phyloP scores from a whole-genome alignment of 1,284 basidiomycete species.

The Athelia sp. region DNA sequence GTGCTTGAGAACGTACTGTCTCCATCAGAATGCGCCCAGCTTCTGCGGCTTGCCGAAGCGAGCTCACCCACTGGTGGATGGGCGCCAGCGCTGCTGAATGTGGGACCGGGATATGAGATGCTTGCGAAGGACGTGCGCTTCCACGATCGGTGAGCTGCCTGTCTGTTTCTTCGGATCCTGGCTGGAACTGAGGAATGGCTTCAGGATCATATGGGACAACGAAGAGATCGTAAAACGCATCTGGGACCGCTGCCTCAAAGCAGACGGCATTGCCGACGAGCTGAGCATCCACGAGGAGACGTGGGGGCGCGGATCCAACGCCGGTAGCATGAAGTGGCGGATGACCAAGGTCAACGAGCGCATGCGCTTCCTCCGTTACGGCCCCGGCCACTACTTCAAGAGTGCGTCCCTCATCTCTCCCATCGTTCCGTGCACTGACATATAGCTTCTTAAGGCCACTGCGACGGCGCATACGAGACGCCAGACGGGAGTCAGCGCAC shows the following conservation, averaged over 20 bases:
- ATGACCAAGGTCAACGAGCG: not conserved
- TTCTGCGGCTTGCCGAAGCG: conserved; percentile 26
- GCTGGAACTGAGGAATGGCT: not conserved
- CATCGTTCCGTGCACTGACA: no score
- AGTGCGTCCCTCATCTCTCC: not conserved
- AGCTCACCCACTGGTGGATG: conserved; percentile 15
- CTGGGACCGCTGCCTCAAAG: conserved; percentile 1
- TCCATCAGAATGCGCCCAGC: conserved; percentile 25
- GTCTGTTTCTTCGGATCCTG: not conserved
- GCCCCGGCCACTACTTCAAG: not conserved
- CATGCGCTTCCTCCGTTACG: conserved; percentile 1
- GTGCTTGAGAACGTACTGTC: conserved; percentile 32
- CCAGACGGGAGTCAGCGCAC: conserved; percentile 25
- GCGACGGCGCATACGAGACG: conserved; percentile 24
- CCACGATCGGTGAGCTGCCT: not conserved
- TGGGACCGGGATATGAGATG: not conserved
- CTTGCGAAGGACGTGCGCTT: not conserved
- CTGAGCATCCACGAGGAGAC: not conserved
- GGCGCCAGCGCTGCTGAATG: not conserved
- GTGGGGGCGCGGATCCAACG: not conserved
- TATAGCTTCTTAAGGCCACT: conserved; percentile 26
- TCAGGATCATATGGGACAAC: conserved; percentile 1
- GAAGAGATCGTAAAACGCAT: not conserved
- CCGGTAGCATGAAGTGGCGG: not conserved
- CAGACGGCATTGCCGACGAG: not conserved